Conservation (phyloP, 2,329 filamentous ascomycete species). For the Nemania serpens region DNA sequence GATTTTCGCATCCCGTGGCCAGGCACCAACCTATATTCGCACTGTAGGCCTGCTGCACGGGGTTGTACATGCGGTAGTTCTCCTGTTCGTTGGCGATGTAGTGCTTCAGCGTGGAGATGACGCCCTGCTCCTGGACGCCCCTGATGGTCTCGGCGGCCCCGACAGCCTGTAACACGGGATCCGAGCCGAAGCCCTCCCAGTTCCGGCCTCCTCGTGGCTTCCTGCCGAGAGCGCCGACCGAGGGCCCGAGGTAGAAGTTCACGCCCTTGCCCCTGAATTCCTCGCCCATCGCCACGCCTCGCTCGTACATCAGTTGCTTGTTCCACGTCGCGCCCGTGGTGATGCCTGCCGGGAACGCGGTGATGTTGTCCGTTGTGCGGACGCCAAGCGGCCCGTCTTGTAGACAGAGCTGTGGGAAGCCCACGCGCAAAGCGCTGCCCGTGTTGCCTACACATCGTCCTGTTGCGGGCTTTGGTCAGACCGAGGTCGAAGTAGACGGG, state of each 20-base stretch:
- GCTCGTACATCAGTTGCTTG: conserved; percentile 70
- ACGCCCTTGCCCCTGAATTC: conserved; percentile 76
- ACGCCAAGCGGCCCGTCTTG: conserved; percentile 75
- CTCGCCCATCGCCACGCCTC: conserved; percentile 69
- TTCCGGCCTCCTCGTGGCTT: conserved; percentile 74
- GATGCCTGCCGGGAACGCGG: conserved; percentile 80
- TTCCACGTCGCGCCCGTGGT: conserved; percentile 76
- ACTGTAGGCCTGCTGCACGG: conserved; percentile 60
- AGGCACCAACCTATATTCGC: conserved; percentile 64
- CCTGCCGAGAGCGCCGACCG: conserved; percentile 71
- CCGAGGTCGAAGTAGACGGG: background rate
- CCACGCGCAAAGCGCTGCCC: conserved; percentile 70
- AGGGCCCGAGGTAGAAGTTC: conserved; percentile 72
- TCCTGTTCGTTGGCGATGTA: conserved; percentile 60
- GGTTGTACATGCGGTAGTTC: conserved; percentile 60
- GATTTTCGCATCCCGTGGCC: background rate
- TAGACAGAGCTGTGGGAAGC: conserved; percentile 73
- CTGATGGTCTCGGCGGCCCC: conserved; percentile 56
- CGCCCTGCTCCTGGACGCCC: conserved; percentile 60
- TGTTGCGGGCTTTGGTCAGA: conserved; percentile 17
- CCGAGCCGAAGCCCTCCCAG: conserved; percentile 76
- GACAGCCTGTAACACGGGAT: conserved; percentile 66
- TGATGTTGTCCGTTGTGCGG: conserved; percentile 73
- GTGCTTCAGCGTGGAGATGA: conserved; percentile 63
- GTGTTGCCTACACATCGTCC: conserved; percentile 77